These are phyloP conservation scores for Boletus barrowsii DNA, from an alignment of 768 basidiomycete species.

Conservation along the genomic window DNA sequence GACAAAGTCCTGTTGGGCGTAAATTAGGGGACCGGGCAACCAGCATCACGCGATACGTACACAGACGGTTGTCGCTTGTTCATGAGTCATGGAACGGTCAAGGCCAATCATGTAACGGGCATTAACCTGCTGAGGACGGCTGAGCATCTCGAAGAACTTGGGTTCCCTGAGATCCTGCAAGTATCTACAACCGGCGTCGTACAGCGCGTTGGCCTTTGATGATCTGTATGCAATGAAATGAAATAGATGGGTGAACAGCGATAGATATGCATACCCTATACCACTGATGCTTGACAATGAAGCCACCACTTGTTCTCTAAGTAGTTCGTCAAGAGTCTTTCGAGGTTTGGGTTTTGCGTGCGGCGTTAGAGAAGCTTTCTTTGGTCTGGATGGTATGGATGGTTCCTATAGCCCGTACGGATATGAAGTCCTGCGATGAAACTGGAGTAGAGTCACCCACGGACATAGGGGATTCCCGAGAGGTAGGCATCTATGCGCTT, in stretches of 20 bases:
- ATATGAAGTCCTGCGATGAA: slow-evolving; percentile 3
- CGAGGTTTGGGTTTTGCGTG: background rate
- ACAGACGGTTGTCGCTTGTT: slow-evolving; percentile 44
- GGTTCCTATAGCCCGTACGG: slow-evolving; percentile 14
- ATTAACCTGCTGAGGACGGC: slow-evolving; percentile 35
- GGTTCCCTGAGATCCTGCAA: slow-evolving; percentile 41
- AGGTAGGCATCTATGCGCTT: slow-evolving; percentile 45
- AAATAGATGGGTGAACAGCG: background rate
- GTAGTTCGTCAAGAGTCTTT: slow-evolving; percentile 26
- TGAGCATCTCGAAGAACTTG: slow-evolving; percentile 39
- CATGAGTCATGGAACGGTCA: slow-evolving; percentile 32
- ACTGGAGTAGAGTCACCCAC: slow-evolving; percentile 26
- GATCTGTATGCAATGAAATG: slow-evolving; percentile 7
- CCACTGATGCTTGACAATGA: slow-evolving; percentile 40
- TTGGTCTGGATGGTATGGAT: slow-evolving; percentile 4
- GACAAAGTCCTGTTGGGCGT: slow-evolving; percentile 44
- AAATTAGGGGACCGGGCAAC: background rate
- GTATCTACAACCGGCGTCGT: slow-evolving; percentile 47
- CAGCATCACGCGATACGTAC: slow-evolving; percentile 33
- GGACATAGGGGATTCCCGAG: slow-evolving; percentile 31
- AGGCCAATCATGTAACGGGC: slow-evolving; percentile 42
- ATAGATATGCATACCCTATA: slow-evolving; percentile 43
- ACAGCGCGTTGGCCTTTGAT: slow-evolving; percentile 41
- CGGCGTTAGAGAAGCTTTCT: slow-evolving; percentile 6
- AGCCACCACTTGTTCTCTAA: slow-evolving; percentile 27